These are phyloP conservation scores for Carex pumila DNA, from an alignment of 176 grass and related monocot genomes.

Conservation along the genomic window DNA sequence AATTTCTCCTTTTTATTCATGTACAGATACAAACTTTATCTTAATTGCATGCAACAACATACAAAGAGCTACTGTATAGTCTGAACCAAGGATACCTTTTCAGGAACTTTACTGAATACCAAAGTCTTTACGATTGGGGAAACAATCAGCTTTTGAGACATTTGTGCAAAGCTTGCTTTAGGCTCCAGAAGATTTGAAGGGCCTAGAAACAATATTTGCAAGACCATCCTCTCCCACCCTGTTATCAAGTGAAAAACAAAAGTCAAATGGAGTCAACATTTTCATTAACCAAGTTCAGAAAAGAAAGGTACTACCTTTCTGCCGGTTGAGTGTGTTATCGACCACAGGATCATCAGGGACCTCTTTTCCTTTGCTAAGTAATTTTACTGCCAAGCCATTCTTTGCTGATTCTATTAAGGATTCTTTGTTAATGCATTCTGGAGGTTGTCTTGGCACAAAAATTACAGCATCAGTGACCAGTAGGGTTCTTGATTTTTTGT, in stretches of 20 bases:
- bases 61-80: not conserved
- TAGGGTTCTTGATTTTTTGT: constrained; percentile 63
- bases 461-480: constrained; percentile 90
- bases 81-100: constrained; percentile 47
- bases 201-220: constrained; percentile 91
- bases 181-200: constrained; percentile 93
- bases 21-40: not conserved
- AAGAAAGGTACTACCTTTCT: constrained; percentile 48
- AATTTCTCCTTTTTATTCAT: not conserved
- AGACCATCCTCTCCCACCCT: constrained; percentile 97
- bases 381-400: constrained; percentile 88
- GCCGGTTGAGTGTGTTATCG: constrained; percentile 58
- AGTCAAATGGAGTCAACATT: not conserved
- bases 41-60: not conserved
- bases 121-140: constrained; percentile 97
- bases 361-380: constrained; percentile 90
- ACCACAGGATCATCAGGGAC: constrained; percentile 72
- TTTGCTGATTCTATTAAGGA: constrained; percentile 75
- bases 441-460: constrained; percentile 70
- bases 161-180: constrained; percentile 75
- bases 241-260: constrained; percentile 16
- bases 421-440: constrained; percentile 82
- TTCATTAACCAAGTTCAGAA: not conserved
- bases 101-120: constrained; percentile 94
- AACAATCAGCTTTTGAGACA: constrained; percentile 88